phyloP scores from a whole-genome alignment of 2,329 filamentous ascomycete genomes.

The Aspergillus fumigatus region DNA sequence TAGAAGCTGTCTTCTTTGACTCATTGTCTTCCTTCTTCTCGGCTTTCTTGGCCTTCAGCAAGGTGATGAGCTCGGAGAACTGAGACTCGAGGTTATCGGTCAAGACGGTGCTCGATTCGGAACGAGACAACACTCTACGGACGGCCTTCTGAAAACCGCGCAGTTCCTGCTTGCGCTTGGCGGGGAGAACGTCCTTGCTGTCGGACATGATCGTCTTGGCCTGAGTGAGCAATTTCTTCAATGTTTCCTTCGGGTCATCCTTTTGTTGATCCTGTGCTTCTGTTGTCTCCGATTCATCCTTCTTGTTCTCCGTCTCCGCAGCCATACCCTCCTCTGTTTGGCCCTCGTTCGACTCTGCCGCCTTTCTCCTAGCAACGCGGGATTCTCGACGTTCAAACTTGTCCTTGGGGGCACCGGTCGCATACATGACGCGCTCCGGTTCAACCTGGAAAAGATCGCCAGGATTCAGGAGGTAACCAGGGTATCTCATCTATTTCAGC shows the following conservation, averaged over 20 bases:
- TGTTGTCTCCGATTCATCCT: conserved; percentile 23
- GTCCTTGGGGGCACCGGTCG: conserved; percentile 71
- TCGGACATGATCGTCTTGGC: conserved; percentile 58
- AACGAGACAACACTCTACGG: conserved; percentile 58
- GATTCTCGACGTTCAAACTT: conserved; percentile 35
- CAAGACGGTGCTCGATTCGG: conserved; percentile 41
- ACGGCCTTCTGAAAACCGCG: conserved; percentile 66
- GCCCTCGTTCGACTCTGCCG: conserved; percentile 18
- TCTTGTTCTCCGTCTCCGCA: conserved; percentile 25
- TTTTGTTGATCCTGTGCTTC: conserved; percentile 33
- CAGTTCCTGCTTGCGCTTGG: conserved; percentile 70
- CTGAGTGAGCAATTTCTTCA: conserved; percentile 52
- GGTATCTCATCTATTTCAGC: conserved; percentile 72
- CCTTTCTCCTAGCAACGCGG: conserved; percentile 25
- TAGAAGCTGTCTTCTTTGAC: conserved; percentile 17
- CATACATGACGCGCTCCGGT: conserved; percentile 78
- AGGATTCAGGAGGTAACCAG: conserved; percentile 90
- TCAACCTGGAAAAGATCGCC: conserved; percentile 98
- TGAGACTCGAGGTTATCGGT: conserved; percentile 51
- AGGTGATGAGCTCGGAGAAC: conserved; percentile 49
- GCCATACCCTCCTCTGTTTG: conserved; percentile 22
- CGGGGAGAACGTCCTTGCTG: conserved; percentile 52
- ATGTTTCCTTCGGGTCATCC: conserved; percentile 42
- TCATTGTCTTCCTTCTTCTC: conserved; percentile 18
- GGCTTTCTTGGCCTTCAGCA: conserved; percentile 41